These are phyloP conservation scores for Didymella pomorum DNA, from an alignment of 2,329 filamentous ascomycete species.

Conservation along the genomic window DNA sequence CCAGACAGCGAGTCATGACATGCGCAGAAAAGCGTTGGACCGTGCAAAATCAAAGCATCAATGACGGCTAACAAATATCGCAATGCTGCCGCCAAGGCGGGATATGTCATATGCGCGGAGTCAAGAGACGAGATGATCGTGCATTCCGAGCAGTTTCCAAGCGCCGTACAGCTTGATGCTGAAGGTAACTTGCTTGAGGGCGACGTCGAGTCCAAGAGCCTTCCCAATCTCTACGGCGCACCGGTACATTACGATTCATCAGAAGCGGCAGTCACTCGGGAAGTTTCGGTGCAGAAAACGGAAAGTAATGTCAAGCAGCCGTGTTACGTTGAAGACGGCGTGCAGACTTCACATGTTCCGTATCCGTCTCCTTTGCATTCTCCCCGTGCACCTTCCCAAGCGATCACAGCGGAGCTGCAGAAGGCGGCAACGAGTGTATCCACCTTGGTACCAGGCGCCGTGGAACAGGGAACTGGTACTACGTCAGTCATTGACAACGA, in stretches of 20 bases:
- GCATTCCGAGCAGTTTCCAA: slow-evolving; percentile 25
- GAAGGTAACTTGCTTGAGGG: slow-evolving; percentile 14
- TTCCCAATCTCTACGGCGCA: slow-evolving; percentile 25
- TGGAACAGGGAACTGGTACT: neutral
- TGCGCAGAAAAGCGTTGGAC: slow-evolving; percentile 13
- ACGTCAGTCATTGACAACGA: neutral
- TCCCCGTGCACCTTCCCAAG: neutral
- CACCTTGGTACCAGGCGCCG: neutral
- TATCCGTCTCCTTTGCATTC: neutral
- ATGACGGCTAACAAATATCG: slow-evolving; percentile 22
- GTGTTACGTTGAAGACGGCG: no score
- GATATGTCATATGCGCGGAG: slow-evolving; percentile 23
- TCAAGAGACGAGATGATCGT: slow-evolving; percentile 17
- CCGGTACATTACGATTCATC: neutral
- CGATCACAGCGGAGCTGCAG: neutral
- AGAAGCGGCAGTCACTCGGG: neutral
- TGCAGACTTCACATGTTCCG: neutral
- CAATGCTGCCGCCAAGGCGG: slow-evolving; percentile 10
- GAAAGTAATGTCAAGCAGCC: neutral
- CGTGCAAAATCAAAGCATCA: slow-evolving; percentile 27
- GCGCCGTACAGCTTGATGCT: slow-evolving; percentile 14
- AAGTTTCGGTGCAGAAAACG: neutral
- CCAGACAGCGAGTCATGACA: slow-evolving; percentile 20
- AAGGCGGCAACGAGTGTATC: neutral
- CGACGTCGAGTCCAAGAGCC: neutral